Evolutionary conservation across 768 basidiomycete species (phyloP).

Genomic region (Suillus subaureus): DNA sequence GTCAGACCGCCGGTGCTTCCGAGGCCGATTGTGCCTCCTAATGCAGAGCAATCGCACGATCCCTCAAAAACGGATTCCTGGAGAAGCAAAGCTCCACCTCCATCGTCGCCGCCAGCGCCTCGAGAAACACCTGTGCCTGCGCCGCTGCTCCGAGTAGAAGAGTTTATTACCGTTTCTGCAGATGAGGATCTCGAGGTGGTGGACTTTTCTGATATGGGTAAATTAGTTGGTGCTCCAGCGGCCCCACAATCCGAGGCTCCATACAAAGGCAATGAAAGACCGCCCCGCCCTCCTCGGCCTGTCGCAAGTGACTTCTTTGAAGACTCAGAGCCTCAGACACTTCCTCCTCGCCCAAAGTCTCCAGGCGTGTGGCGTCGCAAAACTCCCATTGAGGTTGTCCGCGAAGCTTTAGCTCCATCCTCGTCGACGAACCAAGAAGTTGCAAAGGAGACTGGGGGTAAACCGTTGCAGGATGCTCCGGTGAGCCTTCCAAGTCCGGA

Average conservation of each 20-base stretch:
- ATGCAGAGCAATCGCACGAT: conserved; percentile 30
- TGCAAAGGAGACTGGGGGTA: neutral
- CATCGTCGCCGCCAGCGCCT: conserved; percentile 27
- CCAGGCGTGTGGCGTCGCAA: conserved; percentile 49
- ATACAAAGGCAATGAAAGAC: conserved; percentile 20
- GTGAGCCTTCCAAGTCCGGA: neutral
- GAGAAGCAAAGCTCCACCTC: conserved; percentile 48
- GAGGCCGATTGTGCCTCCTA: conserved; percentile 2
- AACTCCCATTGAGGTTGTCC: neutral
- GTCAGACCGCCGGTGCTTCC: conserved; percentile 25
- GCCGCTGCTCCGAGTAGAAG: conserved; percentile 35
- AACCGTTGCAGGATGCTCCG: neutral
- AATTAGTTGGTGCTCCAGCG: conserved; percentile 52
- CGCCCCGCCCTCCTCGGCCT: conserved; percentile 44
- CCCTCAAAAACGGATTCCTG: conserved; percentile 57
- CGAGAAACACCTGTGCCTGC: conserved; percentile 36
- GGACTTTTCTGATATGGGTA: conserved; percentile 77
- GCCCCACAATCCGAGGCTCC: conserved; percentile 24
- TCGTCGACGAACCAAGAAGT: neutral
- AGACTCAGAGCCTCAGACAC: conserved; percentile 32
- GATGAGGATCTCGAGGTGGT: conserved; percentile 77
- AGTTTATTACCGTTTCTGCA: conserved; percentile 42
- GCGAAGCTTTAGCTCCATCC: neutral
- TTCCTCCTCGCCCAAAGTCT: conserved; percentile 36
- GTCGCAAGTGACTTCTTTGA: conserved; percentile 77